phyloP scores from a whole-genome alignment of 441 rosid genomes.

The Syzygium syzygioides region DNA sequence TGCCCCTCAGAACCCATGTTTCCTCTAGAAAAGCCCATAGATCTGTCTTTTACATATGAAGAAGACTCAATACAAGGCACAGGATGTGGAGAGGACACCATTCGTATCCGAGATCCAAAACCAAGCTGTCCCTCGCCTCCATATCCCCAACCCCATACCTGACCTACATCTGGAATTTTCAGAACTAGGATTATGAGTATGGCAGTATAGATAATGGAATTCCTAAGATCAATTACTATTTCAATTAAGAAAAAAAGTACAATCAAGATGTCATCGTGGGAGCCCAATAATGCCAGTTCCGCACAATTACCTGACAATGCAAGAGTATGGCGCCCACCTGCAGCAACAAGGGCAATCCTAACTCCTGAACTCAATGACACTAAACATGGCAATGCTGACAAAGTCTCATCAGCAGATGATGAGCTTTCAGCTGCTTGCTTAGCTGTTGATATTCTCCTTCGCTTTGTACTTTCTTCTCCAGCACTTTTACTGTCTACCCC shows the following conservation, averaged over 20 bases:
- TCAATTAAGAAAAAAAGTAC: conserved; percentile 20
- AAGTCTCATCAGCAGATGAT: conserved; percentile 58
- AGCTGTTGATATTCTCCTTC: conserved; percentile 54
- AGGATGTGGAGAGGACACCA: conserved; percentile 95
- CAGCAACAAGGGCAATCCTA: conserved; percentile 69
- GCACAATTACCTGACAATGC: conserved; percentile 71
- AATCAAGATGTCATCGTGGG: not conserved
- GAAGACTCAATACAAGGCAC: conserved; percentile 68
- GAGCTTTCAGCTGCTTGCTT: conserved; percentile 83
- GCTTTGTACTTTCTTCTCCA: conserved; percentile 66
- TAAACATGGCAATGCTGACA: conserved; percentile 83
- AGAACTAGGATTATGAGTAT: conserved; percentile 20
- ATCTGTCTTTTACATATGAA: conserved; percentile 49
- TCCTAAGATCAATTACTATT: conserved; percentile 7
- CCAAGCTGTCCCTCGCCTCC: conserved; percentile 99
- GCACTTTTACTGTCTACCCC: conserved; percentile 34
- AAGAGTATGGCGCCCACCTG: conserved; percentile 97
- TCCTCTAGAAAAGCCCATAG: conserved; percentile 37
- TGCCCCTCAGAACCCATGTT: conserved; percentile 54
- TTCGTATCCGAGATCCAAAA: conserved; percentile 79
- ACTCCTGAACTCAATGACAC: conserved; percentile 86
- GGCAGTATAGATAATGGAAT: conserved; percentile 2
- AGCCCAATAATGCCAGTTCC: not conserved
- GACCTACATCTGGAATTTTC: conserved; percentile 82
- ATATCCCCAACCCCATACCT: conserved; percentile 99